A percentile compares a stretch with the other conserved stretches of the same genome.
phyloP scores from a whole-genome alignment of 495 filamentous ascomycete species.

The Aspergillus indologenus region DNA sequence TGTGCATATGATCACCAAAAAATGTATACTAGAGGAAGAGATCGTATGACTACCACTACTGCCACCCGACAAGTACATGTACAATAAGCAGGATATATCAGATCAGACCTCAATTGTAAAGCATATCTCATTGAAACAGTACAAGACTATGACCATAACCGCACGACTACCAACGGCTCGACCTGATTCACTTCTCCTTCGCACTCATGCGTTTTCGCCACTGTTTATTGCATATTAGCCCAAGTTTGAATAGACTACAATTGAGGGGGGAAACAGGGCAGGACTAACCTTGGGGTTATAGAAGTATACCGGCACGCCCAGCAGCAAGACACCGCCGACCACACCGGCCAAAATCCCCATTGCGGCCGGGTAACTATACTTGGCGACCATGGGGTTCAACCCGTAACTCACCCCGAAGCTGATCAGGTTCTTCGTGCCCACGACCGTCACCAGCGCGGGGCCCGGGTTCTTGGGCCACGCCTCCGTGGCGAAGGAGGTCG shows the following conservation, averaged over 20 bases:
- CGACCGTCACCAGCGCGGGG: slow-evolving; percentile 37
- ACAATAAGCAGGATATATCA: no score
- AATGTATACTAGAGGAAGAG: no score
- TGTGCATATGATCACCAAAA: no score
- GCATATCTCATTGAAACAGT: no score
- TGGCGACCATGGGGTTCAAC: slow-evolving; percentile 28
- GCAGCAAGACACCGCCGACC: slow-evolving; percentile 24
- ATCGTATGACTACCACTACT: no score
- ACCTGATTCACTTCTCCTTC: background rate
- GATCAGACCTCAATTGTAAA: no score
- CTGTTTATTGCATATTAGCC: background rate
- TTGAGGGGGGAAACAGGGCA: slow-evolving; percentile 6
- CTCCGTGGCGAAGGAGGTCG: slow-evolving; percentile 37
- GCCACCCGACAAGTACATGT: no score
- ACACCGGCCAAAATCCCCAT: slow-evolving; percentile 33
- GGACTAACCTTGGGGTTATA: slow-evolving; percentile 32
- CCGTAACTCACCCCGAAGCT: slow-evolving; percentile 38
- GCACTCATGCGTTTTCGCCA: background rate
- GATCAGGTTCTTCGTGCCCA: slow-evolving; percentile 39
- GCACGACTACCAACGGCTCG: no score
- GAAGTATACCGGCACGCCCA: slow-evolving; percentile 35
- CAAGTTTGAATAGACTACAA: background rate
- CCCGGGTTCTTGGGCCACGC: slow-evolving; percentile 40
- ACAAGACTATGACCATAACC: no score
- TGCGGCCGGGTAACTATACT: slow-evolving; percentile 28